Evolutionary conservation across 441 rosid species (phyloP).

Genomic region (Eruca vesicaria): DNA sequence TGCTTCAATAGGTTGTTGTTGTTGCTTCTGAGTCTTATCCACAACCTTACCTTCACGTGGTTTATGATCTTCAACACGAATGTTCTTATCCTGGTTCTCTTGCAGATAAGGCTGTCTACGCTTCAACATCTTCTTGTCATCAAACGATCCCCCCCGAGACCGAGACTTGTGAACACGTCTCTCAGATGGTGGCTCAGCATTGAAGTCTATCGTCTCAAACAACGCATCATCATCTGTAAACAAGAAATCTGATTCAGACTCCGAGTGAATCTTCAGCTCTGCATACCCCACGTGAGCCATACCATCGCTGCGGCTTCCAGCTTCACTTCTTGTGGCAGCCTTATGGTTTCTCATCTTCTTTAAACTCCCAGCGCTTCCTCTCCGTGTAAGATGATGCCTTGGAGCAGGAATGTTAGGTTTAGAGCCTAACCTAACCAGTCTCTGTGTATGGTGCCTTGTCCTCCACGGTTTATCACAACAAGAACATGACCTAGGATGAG

Average conservation of each 20-base stretch:
- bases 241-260: conserved; percentile 51
- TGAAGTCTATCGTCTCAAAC: conserved; percentile 23
- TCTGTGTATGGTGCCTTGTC: conserved; percentile 43
- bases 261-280: conserved; percentile 53
- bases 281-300: conserved; percentile 48
- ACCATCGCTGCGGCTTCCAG: conserved; percentile 39
- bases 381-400: conserved; percentile 24
- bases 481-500: conserved; percentile 47
- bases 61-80: not conserved
- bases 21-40: conserved; percentile 33
- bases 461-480: conserved; percentile 66
- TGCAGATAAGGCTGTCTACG: conserved; percentile 18
- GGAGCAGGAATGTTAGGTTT: conserved; percentile 59
- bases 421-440: conserved; percentile 41
- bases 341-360: conserved; percentile 42
- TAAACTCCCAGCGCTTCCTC: conserved; percentile 39
- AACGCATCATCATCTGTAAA: conserved; percentile 48
- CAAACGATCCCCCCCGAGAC: conserved; percentile 24
- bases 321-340: conserved; percentile 32
- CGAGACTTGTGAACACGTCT: conserved; percentile 21
- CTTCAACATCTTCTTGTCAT: conserved; percentile 18
- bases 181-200: conserved; percentile 20
- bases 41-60: conserved; percentile 37
- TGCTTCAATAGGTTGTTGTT: conserved; percentile 10
- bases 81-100: conserved; percentile 17